These are phyloP conservation scores for Penicillium flavigenum DNA, from an alignment of 495 filamentous ascomycete species.

Conservation along the genomic window DNA sequence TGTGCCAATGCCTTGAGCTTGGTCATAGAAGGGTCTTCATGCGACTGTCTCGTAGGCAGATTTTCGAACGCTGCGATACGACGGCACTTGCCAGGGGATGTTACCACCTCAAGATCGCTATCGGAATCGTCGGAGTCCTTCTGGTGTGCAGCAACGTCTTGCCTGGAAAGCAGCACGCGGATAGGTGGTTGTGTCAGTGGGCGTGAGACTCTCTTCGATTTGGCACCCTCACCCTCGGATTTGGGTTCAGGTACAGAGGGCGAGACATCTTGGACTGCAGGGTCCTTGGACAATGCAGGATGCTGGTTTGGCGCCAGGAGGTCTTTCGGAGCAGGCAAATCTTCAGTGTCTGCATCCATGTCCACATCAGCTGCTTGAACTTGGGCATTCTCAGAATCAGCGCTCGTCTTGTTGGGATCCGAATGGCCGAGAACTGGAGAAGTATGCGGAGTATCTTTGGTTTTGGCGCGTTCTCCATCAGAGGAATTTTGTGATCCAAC, in stretches of 20 bases:
- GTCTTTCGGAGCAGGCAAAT: slow-evolving; percentile 26
- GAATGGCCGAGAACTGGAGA: slow-evolving; percentile 40
- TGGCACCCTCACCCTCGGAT: slow-evolving; percentile 8
- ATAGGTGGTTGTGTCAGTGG: slow-evolving; percentile 31
- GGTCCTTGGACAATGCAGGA: background rate
- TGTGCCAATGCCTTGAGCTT: slow-evolving; percentile 72
- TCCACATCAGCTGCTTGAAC: background rate
- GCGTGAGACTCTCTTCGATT: slow-evolving; percentile 19
- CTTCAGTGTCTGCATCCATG: slow-evolving; percentile 6
- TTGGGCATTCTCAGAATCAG: slow-evolving; percentile 14
- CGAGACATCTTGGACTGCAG: background rate
- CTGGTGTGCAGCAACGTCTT: slow-evolving; percentile 41
- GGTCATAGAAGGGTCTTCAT: slow-evolving; percentile 64
- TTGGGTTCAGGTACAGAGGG: background rate
- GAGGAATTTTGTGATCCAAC: slow-evolving; percentile 49
- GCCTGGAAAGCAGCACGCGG: slow-evolving; percentile 39
- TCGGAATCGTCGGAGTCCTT: slow-evolving; percentile 61
- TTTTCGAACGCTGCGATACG: slow-evolving; percentile 66
- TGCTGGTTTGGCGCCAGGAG: slow-evolving; percentile 11
- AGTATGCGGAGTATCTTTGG: slow-evolving; percentile 52
- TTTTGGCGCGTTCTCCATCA: slow-evolving; percentile 43
- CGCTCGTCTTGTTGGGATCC: slow-evolving; percentile 24
- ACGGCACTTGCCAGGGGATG: slow-evolving; percentile 42
- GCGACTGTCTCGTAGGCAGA: slow-evolving; percentile 54
- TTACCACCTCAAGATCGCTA: slow-evolving; percentile 64